Conservation (phyloP, 2,329 filamentous ascomycete genomes). For the Cladophialophora bantiana region DNA sequence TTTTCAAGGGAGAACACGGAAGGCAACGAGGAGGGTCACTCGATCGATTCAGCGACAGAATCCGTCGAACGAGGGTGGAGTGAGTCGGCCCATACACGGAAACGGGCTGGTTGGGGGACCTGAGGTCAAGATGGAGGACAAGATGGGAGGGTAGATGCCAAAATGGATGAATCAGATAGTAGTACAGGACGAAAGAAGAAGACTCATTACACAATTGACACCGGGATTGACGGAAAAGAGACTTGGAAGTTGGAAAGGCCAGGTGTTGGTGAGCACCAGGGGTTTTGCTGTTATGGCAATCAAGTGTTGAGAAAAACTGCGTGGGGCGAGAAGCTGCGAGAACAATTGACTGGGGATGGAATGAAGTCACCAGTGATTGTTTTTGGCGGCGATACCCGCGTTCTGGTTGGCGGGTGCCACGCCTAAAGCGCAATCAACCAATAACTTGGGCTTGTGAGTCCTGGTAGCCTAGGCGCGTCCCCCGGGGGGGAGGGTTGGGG, state of each 20-base stretch:
- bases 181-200: not conserved
- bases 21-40: not conserved
- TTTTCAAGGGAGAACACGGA: not conserved
- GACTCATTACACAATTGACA: not conserved
- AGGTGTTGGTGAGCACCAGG: not conserved
- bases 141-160: not conserved
- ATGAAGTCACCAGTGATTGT: slow-evolving; percentile 5
- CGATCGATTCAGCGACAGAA: not conserved
- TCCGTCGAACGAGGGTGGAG: not conserved
- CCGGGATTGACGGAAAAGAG: not conserved
- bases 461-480: not conserved
- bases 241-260: not conserved
- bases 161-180: not conserved
- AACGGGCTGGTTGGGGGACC: not conserved
- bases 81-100: slow-evolving; percentile 2
- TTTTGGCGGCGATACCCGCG: not conserved
- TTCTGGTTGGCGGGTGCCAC: not conserved
- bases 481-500: not conserved
- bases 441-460: not conserved
- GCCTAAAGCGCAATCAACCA: not conserved
- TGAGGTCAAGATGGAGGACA: not conserved
- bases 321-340: slow-evolving; percentile 7
- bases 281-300: not conserved
- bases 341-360: not conserved
- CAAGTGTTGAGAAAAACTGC: slow-evolving; percentile 1